A percentile compares a stretch with the other conserved stretches of the same genome.
These are phyloP conservation scores for Pseudogymnoascus pannorum DNA, from an alignment of 2,329 filamentous ascomycete species.

Conservation along the genomic window DNA sequence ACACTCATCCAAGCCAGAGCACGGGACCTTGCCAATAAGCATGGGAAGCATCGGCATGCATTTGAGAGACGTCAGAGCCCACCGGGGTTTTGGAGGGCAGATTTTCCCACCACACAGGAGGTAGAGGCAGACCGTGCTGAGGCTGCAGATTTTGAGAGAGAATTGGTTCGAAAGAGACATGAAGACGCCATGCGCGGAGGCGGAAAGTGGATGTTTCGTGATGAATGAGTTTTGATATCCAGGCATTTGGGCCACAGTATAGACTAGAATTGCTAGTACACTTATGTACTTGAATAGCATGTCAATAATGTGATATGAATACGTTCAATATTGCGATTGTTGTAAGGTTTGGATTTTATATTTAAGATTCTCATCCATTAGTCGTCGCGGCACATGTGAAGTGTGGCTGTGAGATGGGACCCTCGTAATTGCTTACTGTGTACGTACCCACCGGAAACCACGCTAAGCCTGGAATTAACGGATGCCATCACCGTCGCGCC, in stretches of 20 bases:
- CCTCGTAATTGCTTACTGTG: constrained; percentile 5
- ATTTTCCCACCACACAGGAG: constrained; percentile 87
- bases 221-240: constrained; percentile 45
- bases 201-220: constrained; percentile 73
- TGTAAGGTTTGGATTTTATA: neutral
- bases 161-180: constrained; percentile 64
- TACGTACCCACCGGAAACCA: constrained; percentile 3
- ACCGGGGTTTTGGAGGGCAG: constrained; percentile 83
- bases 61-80: constrained; percentile 67
- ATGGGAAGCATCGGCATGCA: constrained; percentile 69
- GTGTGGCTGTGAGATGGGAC: constrained; percentile 7
- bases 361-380: neutral
- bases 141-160: constrained; percentile 55
- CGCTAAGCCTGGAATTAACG: constrained; percentile 11
- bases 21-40: constrained; percentile 63
- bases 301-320: neutral
- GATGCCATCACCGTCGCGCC: constrained; percentile 8
- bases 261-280: neutral
- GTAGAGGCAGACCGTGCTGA: constrained; percentile 56
- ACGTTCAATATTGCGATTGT: neutral
- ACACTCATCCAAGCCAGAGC: constrained; percentile 70
- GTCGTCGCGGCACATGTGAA: neutral
- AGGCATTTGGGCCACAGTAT: neutral
- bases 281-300: neutral
- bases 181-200: constrained; percentile 71